These are phyloP conservation scores for Sporothrix brasiliensis DNA, from an alignment of 2,329 filamentous ascomycete genomes.

Conservation along the genomic window DNA sequence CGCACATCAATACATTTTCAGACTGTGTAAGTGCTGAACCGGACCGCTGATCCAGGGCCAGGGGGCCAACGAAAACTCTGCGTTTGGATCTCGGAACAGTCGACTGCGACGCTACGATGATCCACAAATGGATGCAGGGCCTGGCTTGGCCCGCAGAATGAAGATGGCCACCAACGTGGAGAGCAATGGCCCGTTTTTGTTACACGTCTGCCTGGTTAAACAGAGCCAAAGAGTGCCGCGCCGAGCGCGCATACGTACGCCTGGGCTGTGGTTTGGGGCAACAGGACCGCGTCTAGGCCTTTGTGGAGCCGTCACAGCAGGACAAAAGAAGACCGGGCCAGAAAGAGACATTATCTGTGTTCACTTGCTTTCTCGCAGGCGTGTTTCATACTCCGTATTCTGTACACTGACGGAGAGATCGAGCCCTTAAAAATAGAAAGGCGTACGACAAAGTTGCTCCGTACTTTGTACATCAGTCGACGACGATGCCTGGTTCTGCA, in stretches of 20 bases:
- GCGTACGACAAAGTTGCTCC: no score
- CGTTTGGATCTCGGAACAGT: no score
- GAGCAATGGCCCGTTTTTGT: not conserved
- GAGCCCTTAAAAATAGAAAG: not conserved
- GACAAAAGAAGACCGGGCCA: not conserved
- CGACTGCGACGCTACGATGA: not conserved
- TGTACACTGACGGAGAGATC: no score
- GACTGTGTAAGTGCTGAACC: not conserved
- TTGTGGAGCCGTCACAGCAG: constrained; percentile 2
- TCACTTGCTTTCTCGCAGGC: no score
- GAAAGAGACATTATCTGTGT: no score
- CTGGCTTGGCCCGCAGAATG: not conserved
- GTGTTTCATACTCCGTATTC: no score
- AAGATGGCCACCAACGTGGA: not conserved
- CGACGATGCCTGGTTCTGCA: not conserved
- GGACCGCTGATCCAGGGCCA: not conserved
- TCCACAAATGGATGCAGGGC: not conserved
- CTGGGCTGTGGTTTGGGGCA: not conserved
- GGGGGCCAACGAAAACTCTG: no score
- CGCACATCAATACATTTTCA: not conserved
- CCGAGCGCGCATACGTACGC: not conserved
- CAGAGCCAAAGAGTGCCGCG: constrained; percentile 7
- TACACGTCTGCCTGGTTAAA: constrained; percentile 22
- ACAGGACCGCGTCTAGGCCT: constrained; percentile 1
- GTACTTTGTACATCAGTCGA: not conserved